A percentile compares a stretch with the other conserved stretches of the same genome.
phyloP scores from a whole-genome alignment of 2,329 filamentous ascomycete species.

The Periconia sp. region DNA sequence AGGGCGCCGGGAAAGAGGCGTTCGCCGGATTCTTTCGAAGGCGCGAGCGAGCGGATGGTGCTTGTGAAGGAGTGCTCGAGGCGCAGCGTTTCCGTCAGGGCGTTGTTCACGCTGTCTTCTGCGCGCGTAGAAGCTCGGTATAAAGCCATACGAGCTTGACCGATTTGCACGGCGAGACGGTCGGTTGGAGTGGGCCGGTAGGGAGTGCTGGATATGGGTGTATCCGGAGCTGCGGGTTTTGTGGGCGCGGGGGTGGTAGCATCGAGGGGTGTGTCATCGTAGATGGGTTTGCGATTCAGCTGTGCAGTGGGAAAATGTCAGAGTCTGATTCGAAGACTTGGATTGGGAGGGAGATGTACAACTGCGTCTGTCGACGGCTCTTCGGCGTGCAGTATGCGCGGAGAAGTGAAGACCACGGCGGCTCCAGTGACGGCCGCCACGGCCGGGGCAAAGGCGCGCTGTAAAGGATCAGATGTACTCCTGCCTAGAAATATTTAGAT shows the following conservation, averaged over 20 bases:
- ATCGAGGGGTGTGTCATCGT: conserved; percentile 62
- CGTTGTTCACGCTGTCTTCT: conserved; percentile 81
- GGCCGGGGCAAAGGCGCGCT: conserved; percentile 55
- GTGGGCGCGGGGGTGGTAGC: conserved; percentile 39
- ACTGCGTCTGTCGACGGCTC: conserved; percentile 27
- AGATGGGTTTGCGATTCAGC: conserved; percentile 65
- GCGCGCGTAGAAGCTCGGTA: conserved; percentile 72
- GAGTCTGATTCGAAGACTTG: background rate
- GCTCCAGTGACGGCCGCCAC: conserved; percentile 46
- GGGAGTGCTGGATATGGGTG: conserved; percentile 30
- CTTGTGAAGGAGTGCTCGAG: conserved; percentile 88
- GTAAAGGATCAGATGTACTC: conserved; percentile 17
- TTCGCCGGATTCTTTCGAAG: conserved; percentile 82
- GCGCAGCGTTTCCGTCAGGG: conserved; percentile 77
- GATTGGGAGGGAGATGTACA: conserved; percentile 13
- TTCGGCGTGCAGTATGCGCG: conserved; percentile 53
- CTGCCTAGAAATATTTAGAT: background rate
- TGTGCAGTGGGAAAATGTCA: conserved; percentile 1
- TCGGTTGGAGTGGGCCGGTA: conserved; percentile 78
- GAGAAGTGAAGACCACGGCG: conserved; percentile 51
- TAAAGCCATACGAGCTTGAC: conserved; percentile 75
- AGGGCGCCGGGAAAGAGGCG: conserved; percentile 84
- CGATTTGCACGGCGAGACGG: conserved; percentile 80
- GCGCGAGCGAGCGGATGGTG: conserved; percentile 86
- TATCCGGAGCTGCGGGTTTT: conserved; percentile 34